These are phyloP conservation scores for Elongisporangium senticosum DNA, from an alignment of 352 stramenopile species.

Conservation along the genomic window DNA sequence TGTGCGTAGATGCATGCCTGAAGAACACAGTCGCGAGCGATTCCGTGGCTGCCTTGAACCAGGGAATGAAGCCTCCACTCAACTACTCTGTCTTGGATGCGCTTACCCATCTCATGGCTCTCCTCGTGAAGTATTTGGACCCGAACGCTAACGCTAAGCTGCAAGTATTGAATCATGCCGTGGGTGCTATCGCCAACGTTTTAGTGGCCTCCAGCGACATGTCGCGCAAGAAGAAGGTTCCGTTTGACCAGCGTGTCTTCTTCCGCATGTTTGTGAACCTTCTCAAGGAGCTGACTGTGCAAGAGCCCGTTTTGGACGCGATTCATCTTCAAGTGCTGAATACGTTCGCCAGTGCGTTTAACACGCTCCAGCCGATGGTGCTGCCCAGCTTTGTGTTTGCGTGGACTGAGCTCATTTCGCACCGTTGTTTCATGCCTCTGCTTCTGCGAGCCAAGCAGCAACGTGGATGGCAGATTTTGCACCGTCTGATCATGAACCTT, in stretches of 20 bases:
- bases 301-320: slow-evolving; percentile 90
- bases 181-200: slow-evolving; percentile 92
- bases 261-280: slow-evolving; percentile 98
- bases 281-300: slow-evolving; percentile 95
- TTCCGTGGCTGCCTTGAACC: slow-evolving; percentile 26
- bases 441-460: slow-evolving; percentile 91
- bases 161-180: slow-evolving; percentile 93
- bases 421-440: slow-evolving; percentile 98
- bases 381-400: slow-evolving; percentile 97
- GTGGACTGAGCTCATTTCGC: slow-evolving; percentile 98
- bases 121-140: slow-evolving; percentile 95
- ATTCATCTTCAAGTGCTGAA: slow-evolving; percentile 95
- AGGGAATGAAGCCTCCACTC: slow-evolving; percentile 43
- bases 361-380: slow-evolving; percentile 94
- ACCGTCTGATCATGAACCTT: slow-evolving; percentile 96
- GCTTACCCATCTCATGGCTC: slow-evolving; percentile 94
- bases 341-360: slow-evolving; percentile 96
- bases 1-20: slow-evolving; percentile 96
- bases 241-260: slow-evolving; percentile 98
- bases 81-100: slow-evolving; percentile 96
- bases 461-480: slow-evolving; percentile 96
- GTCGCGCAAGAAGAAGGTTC: slow-evolving; percentile 74
- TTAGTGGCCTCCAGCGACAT: slow-evolving; percentile 87
- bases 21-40: slow-evolving; percentile 75
- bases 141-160: slow-evolving; percentile 66